Conservation (phyloP, 108 stramenopile species). For the Chaetoceros muelleri region DNA sequence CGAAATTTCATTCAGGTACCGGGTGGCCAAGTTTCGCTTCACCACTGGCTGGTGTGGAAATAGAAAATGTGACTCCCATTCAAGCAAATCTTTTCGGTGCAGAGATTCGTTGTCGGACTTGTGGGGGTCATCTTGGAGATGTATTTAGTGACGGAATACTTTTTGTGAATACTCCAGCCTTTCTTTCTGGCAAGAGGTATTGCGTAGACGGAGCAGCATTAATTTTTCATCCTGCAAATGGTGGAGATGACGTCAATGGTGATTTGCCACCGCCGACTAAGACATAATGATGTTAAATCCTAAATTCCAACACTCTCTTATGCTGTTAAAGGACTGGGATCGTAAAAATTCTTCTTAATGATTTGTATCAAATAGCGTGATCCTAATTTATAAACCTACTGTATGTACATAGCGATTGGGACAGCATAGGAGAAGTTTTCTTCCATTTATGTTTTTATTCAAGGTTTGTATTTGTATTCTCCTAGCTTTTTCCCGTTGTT, state of each 20-base stretch:
- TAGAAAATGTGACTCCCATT: slow-evolving; percentile 45
- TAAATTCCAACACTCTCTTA: too few relatives aligned
- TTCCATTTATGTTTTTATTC: too few relatives aligned
- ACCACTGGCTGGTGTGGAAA: slow-evolving; percentile 52
- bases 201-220: slow-evolving; percentile 73
- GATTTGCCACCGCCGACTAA: slow-evolving; percentile 23
- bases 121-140: slow-evolving; percentile 87
- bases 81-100: slow-evolving; percentile 49
- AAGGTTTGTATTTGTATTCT: slow-evolving; percentile 26
- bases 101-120: slow-evolving; percentile 71
- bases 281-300: too few relatives aligned
- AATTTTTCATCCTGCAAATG: slow-evolving; percentile 35
- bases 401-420: too few relatives aligned
- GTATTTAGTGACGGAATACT: slow-evolving; percentile 69
- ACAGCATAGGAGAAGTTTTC: too few relatives aligned
- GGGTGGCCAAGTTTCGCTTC: slow-evolving; percentile 68
- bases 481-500: slow-evolving; percentile 15
- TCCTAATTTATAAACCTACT: too few relatives aligned
- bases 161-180: slow-evolving; percentile 64
- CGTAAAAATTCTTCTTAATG: too few relatives aligned
- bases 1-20: slow-evolving; percentile 74
- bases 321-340: too few relatives aligned
- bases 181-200: slow-evolving; percentile 47
- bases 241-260: slow-evolving; percentile 26
- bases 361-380: too few relatives aligned